Conservation (phyloP, 169 alveolate genomes). For the Plasmodium reichenowi region DNA sequence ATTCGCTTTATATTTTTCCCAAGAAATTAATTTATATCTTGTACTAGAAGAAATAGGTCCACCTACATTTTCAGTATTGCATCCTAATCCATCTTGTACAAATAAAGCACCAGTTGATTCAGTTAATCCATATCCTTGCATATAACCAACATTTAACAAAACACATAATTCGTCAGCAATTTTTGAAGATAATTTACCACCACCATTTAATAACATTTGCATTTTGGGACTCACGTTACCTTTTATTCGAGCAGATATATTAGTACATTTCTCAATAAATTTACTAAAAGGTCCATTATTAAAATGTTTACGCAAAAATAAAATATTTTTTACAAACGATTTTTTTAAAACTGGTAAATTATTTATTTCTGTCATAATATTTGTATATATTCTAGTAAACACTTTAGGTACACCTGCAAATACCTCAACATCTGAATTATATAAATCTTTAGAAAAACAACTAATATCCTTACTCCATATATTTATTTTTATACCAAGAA, state of each 20-base stretch:
- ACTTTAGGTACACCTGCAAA: constrained; percentile 60
- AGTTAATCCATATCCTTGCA: constrained; percentile 70
- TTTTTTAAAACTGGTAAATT: constrained; percentile 29
- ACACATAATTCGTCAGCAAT: constrained; percentile 26
- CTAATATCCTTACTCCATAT: constrained; percentile 44
- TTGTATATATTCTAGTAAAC: constrained; percentile 27
- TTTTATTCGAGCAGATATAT: constrained; percentile 31
- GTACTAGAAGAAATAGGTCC: constrained; percentile 18
- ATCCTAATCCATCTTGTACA: background rate
- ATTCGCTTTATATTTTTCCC: constrained; percentile 78
- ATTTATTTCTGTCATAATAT: constrained; percentile 18
- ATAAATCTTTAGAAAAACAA: constrained; percentile 10
- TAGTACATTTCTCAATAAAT: constrained; percentile 1
- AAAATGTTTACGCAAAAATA: background rate
- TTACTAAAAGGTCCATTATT: background rate
- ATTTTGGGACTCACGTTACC: constrained; percentile 19
- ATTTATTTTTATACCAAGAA: constrained; percentile 10
- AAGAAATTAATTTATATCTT: constrained; percentile 19
- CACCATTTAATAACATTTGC: constrained; percentile 23
- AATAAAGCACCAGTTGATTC: constrained; percentile 55
- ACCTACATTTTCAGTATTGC: constrained; percentile 5
- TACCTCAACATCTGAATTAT: background rate
- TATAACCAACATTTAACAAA: constrained; percentile 9
- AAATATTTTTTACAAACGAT: constrained; percentile 1
- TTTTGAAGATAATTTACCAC: constrained; percentile 53